Conservation (phyloP, 495 filamentous ascomycete species). For the Pseudoneurospora amorphoporcata region DNA sequence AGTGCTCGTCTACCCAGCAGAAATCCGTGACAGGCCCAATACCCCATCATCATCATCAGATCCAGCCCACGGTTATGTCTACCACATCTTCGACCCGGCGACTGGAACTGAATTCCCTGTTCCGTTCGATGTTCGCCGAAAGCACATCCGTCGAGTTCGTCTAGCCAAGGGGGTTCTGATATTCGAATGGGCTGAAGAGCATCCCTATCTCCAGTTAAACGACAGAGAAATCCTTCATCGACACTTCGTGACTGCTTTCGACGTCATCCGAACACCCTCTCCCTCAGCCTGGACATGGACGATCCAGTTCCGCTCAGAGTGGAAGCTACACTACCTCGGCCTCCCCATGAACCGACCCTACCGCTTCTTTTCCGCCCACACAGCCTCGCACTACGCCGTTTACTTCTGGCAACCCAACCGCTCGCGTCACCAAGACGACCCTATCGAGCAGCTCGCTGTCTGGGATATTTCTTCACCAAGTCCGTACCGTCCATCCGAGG, state of each 20-base stretch:
- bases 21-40: constrained; percentile 12
- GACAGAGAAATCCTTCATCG: constrained; percentile 47
- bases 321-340: constrained; percentile 55
- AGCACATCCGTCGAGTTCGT: constrained; percentile 48
- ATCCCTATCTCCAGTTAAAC: constrained; percentile 49
- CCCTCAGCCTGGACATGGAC: constrained; percentile 28
- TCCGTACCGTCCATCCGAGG: constrained; percentile 43
- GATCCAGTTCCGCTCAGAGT: constrained; percentile 52
- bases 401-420: constrained; percentile 60
- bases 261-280: constrained; percentile 27
- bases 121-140: constrained; percentile 45
- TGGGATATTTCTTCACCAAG: constrained; percentile 56
- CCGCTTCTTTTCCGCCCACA: constrained; percentile 58
- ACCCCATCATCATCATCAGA: constrained; percentile 2
- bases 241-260: constrained; percentile 56
- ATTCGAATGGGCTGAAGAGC: constrained; percentile 56
- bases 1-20: constrained; percentile 44
- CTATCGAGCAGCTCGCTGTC: constrained; percentile 51
- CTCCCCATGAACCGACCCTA: constrained; percentile 49
- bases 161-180: constrained; percentile 46
- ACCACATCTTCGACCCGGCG: constrained; percentile 46
- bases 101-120: constrained; percentile 35
- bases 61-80: constrained; percentile 21
- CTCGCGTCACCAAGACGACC: constrained; percentile 48
- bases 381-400: constrained; percentile 50